Evolutionary conservation across 768 basidiomycete genomes (phyloP), one percentile per base, ranked within the genome.

Genomic region (Coprinellus aureogranulatus): DNA sequence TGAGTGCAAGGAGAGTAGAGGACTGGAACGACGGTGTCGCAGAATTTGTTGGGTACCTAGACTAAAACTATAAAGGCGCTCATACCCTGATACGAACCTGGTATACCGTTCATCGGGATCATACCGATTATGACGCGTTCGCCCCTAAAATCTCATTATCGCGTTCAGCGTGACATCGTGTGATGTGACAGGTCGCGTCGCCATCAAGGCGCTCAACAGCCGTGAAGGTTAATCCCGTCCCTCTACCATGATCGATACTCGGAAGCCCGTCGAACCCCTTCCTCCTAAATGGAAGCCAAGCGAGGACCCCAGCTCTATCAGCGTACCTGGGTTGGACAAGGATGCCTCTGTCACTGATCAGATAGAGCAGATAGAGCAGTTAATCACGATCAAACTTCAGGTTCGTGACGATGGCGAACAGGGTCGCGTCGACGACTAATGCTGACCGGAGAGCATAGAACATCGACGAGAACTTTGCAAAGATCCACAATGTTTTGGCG

Each of bases 311-410:
- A 64, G 79, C 1, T 78, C 80, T 45, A 91, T 93, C 54, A 68
- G 75, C 14, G 77, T 92, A 2, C 86, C 89, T 8, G 90, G 91
- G 0, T 76, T 93, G 37, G 88, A 93, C 64, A 82, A 80, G 0
- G 77, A 75, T 10, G 88, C 89, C 23, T 78, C 89, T 22, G 75
- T 85, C 25, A 81, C 81, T 58, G 92, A 88, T 65, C 94, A 97
- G 74, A 88, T 94, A 54, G 93, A 96, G 66, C 92, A 95, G 72
- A 92, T 97, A 57, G 95, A 98, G 71, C 95, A 97, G 68, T 80
- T 95, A 65, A 95, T 96, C 60, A 94, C 95, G 9, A 81, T 94
- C 53, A 89, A 94, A 62, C 78, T 98, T 11, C 94, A 95, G 82
- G 92, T 89, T 55, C 62, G 70, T 54, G 25, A 23, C 9, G n/a